Percentiles rank a stretch among this genome's conserved stretches.
Evolutionary conservation across 768 basidiomycete species (phyloP).

Genomic region (Mycena metata): DNA sequence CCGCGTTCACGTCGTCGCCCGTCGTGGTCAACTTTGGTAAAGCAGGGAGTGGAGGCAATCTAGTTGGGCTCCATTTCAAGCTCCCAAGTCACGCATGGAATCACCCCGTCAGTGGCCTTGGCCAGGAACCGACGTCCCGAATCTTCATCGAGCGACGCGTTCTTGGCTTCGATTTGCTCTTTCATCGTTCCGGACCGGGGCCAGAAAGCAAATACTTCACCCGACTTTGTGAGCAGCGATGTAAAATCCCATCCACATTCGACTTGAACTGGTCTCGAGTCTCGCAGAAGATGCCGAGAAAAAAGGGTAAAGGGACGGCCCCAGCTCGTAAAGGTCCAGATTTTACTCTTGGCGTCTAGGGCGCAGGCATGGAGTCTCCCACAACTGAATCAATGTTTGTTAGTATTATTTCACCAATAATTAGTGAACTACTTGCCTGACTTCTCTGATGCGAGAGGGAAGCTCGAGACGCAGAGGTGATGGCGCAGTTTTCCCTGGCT

Average conservation of each 20-base stretch:
- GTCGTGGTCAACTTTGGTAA: constrained; percentile 65
- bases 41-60: constrained; percentile 70
- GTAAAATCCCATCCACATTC: constrained; percentile 89
- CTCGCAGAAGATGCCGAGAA: constrained; percentile 57
- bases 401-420: background rate
- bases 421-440: constrained; percentile 64
- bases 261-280: constrained; percentile 65
- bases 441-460: constrained; percentile 68
- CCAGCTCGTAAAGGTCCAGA: constrained; percentile 86
- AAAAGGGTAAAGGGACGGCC: constrained; percentile 80
- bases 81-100: constrained; percentile 76
- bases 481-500: constrained; percentile 60
- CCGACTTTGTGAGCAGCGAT: constrained; percentile 78
- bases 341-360: constrained; percentile 67
- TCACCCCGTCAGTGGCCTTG: constrained; percentile 53
- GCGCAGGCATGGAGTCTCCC: constrained; percentile 81
- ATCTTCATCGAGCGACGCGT: constrained; percentile 60
- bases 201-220: constrained; percentile 84
- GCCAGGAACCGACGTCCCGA: constrained; percentile 51
- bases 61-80: constrained; percentile 65
- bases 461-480: constrained; percentile 72
- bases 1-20: constrained; percentile 41
- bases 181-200: constrained; percentile 64
- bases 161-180: constrained; percentile 51
- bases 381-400: constrained; percentile 61